A percentile compares a stretch with the other conserved stretches of the same genome.
Conservation (phyloP, 2,329 filamentous ascomycete species). For the Xenoacremonium recifei region DNA sequence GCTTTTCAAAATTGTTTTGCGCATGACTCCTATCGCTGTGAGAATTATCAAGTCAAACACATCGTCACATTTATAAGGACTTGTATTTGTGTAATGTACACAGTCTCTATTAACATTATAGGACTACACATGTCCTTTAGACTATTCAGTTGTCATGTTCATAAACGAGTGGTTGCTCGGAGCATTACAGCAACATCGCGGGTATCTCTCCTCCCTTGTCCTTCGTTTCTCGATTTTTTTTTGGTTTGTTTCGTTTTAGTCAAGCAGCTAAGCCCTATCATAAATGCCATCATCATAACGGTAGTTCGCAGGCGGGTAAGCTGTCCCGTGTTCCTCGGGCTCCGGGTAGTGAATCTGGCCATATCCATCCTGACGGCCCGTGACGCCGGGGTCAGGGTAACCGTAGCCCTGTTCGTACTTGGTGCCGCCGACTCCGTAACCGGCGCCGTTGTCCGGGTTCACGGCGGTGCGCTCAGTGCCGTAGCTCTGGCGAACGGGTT, state of each 20-base stretch:
- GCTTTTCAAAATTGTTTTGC: no score
- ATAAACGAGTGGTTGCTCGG: slow-evolving; percentile 8
- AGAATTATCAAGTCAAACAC: no score
- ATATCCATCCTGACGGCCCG: slow-evolving; percentile 26
- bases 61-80: no score
- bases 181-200: slow-evolving; percentile 7
- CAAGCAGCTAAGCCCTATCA: slow-evolving; percentile 23
- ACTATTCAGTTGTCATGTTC: slow-evolving; percentile 4
- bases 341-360: slow-evolving; percentile 26
- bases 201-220: slow-evolving; percentile 14
- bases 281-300: slow-evolving; percentile 40
- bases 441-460: slow-evolving; percentile 21
- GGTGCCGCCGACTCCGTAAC: slow-evolving; percentile 25
- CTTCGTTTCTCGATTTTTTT: slow-evolving; percentile 6
- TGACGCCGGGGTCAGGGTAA: slow-evolving; percentile 22
- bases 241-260: not conserved
- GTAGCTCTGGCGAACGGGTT: slow-evolving; percentile 39
- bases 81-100: no score
- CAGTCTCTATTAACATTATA: no score
- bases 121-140: no score
- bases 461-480: slow-evolving; percentile 37
- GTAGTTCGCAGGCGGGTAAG: slow-evolving; percentile 18
- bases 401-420: slow-evolving; percentile 22
- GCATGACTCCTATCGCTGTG: no score
- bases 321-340: slow-evolving; percentile 8